Evolutionary conservation across 768 basidiomycete genomes (phyloP), one percentile per base, ranked within the genome.

Genomic region (Naganishia antarctica): DNA sequence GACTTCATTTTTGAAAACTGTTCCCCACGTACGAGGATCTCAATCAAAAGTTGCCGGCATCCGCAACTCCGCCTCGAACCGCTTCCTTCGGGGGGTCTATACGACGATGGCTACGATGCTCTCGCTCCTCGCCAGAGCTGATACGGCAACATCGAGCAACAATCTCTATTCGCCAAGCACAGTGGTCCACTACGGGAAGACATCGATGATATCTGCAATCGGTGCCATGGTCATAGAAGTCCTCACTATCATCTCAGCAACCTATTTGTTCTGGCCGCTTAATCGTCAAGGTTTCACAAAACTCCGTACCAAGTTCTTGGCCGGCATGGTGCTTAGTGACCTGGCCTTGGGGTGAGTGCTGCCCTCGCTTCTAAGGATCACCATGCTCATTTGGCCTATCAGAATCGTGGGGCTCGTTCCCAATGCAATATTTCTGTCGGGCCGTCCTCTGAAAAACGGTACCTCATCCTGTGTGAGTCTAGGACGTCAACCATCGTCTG

Each of bases 321-420:
- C 72, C 11, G 76, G 76, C 0, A 72, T 77, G 74, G 73, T 77
- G n/a, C 44, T 71, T 18, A 72, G 73, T 46, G 76, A 77, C 70
- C 40, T 75, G 15, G 18, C 63, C 3, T 46, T 77, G 4, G 76
- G 74, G 76, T 77, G 58, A 67, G 75, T 68, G 23, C 21, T 26
- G 3, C 28, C 6, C 21, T 23, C 25, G 29, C 7, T 49, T 37
- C n/a, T 23, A 45, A 63, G 4, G 8, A 21, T 43, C 31, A 29
- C 53, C 63, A 31, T 31, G 15, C n/a, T 29, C 34, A 26, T n/a
- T 40, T 46, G n/a, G n/a, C 6, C n/a, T 26, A 21, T 44, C 47
- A 76, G 75, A 21, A 18, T 73, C 13, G 60, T 70, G 7, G 69
- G 66, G 0, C 23, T 70, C 11, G 61, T 70, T 29, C 62, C 68